Percentiles rank a stretch among this genome's conserved stretches.
Conservation (phyloP, 2,329 filamentous ascomycete genomes). For the Penicillium sp. region DNA sequence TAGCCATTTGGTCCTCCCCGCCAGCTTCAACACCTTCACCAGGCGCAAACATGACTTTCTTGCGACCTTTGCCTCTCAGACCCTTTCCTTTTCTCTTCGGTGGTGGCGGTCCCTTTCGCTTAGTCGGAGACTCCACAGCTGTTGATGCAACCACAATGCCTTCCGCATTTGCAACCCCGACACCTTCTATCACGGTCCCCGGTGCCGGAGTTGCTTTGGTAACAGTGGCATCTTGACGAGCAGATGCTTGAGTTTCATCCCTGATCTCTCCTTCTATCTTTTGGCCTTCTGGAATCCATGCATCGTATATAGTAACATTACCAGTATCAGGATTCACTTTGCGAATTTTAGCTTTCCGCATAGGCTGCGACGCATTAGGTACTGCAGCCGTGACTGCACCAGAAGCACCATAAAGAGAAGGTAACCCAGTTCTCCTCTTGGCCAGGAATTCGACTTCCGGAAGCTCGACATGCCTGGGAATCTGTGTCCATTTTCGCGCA, state of each 20-base stretch:
- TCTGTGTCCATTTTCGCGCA: constrained; percentile 55
- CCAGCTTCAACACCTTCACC: constrained; percentile 37
- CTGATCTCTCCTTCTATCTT: constrained; percentile 77
- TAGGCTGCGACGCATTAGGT: constrained; percentile 43
- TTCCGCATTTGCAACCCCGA: constrained; percentile 58
- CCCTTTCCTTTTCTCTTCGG: constrained; percentile 79
- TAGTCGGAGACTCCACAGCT: constrained; percentile 46
- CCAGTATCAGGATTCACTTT: constrained; percentile 70
- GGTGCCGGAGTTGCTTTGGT: constrained; percentile 47
- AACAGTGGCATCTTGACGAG: constrained; percentile 33
- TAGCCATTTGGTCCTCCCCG: constrained; percentile 42
- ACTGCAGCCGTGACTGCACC: constrained; percentile 24
- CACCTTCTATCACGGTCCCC: constrained; percentile 57
- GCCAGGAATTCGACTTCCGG: constrained; percentile 61
- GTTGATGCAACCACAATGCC: constrained; percentile 55
- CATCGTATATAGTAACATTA: constrained; percentile 78
- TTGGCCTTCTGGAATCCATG: constrained; percentile 76
- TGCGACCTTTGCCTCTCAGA: constrained; percentile 66
- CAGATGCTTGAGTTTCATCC: constrained; percentile 47
- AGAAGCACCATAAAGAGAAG: constrained; percentile 46
- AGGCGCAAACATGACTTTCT: constrained; percentile 59
- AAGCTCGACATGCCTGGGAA: constrained; percentile 55
- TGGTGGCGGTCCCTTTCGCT: constrained; percentile 67
- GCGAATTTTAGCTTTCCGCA: constrained; percentile 76
- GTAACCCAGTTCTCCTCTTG: constrained; percentile 57